Conservation (phyloP, 2,329 filamentous ascomycete genomes). For the Myriosclerotinia scirpicola region DNA sequence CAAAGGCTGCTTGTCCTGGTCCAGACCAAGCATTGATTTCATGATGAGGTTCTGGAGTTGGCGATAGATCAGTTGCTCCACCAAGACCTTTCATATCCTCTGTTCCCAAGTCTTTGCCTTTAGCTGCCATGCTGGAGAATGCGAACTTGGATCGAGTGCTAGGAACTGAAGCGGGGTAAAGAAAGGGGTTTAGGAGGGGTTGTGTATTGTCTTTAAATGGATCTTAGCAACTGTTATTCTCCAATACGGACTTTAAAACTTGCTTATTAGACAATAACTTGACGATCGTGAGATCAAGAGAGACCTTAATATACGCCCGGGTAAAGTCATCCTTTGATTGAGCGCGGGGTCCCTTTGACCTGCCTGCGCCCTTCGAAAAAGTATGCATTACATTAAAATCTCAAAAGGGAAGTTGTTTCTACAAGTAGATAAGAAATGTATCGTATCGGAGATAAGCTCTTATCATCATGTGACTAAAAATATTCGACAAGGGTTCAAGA, state of each 20-base stretch:
- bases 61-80: conserved; percentile 26
- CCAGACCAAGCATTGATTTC: conserved; percentile 37
- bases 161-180: background rate
- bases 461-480: conserved; percentile 13
- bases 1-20: conserved; percentile 40
- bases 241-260: background rate
- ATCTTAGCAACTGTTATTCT: conserved; percentile 11
- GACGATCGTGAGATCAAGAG: background rate
- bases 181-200: background rate
- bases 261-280: conserved; percentile 1
- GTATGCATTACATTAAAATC: background rate
- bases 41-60: conserved; percentile 22
- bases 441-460: conserved; percentile 12
- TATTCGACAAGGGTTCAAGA: background rate
- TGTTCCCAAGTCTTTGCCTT: conserved; percentile 1
- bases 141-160: background rate
- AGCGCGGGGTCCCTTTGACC: conserved; percentile 6
- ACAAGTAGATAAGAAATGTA: background rate
- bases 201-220: conserved; percentile 12
- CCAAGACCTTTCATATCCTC: conserved; percentile 26
- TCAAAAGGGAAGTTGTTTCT: conserved; percentile 14
- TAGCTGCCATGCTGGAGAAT: conserved; percentile 4
- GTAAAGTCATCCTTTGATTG: background rate
- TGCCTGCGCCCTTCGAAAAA: background rate
- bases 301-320: background rate